A percentile compares a stretch with the other conserved stretches of the same genome.
These are phyloP conservation scores for Kluyveromyces lactis DNA, from an alignment of 805 yeast genomes.

Conservation along the genomic window DNA sequence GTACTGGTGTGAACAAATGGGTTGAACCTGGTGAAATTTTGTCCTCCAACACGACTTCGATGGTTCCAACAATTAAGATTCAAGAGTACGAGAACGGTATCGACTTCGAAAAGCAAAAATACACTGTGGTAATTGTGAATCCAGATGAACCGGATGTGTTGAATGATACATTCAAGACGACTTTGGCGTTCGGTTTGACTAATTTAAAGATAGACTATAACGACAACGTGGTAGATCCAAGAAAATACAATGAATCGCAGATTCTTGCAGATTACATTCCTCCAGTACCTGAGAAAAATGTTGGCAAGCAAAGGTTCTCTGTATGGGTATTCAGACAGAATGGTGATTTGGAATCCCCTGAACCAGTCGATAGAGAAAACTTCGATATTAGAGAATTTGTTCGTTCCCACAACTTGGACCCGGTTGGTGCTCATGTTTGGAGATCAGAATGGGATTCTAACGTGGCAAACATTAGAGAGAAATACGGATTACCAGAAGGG, in stretches of 20 bases:
- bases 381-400: constrained; percentile 73
- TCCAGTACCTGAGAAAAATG: constrained; percentile 83
- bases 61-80: constrained; percentile 70
- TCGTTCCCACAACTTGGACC: constrained; percentile 43
- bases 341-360: constrained; percentile 9
- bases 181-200: constrained; percentile 67
- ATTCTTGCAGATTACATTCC: constrained; percentile 61
- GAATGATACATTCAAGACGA: constrained; percentile 60
- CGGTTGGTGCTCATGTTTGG: constrained; percentile 92
- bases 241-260: constrained; percentile 31
- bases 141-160: constrained; percentile 83
- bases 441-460: constrained; percentile 77
- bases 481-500: constrained; percentile 69
- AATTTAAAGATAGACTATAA: constrained; percentile 53
- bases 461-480: constrained; percentile 56
- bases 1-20: constrained; percentile 54
- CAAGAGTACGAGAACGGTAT: constrained; percentile 53
- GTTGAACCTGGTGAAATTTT: constrained; percentile 70
- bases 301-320: constrained; percentile 72
- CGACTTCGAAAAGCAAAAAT: constrained; percentile 39
- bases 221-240: constrained; percentile 43
- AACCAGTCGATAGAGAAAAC: constrained; percentile 32
- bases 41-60: constrained; percentile 63
- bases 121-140: constrained; percentile 75
- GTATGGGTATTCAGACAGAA: constrained; percentile 86